Evolutionary conservation across 2,329 filamentous ascomycete species (phyloP).

Genomic region (Didymella arachidicola): DNA sequence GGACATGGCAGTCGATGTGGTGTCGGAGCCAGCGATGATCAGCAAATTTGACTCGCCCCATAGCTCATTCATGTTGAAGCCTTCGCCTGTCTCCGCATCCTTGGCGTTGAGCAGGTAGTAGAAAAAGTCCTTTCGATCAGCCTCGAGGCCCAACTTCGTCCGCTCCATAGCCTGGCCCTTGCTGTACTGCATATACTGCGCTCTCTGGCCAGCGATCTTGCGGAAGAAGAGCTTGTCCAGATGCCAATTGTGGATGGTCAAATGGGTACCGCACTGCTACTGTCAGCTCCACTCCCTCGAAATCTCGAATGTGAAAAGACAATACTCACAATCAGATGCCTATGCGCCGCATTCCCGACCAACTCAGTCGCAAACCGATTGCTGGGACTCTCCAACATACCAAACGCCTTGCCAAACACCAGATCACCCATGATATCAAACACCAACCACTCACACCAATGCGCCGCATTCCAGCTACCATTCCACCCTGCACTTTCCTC

Average conservation of each 20-base stretch:
- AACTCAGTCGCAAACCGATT: conserved; percentile 55
- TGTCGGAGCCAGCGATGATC: conserved; percentile 59
- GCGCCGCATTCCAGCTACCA: conserved; percentile 53
- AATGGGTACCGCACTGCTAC: conserved; percentile 52
- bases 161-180: conserved; percentile 54
- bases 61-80: conserved; percentile 56
- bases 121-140: conserved; percentile 58
- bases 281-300: conserved; percentile 10
- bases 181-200: conserved; percentile 55
- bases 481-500: conserved; percentile 50
- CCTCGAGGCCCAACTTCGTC: conserved; percentile 51
- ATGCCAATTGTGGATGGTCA: conserved; percentile 54
- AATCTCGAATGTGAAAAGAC: not conserved
- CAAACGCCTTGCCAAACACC: conserved; percentile 56
- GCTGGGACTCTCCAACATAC: conserved; percentile 51
- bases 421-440: conserved; percentile 63
- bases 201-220: conserved; percentile 53
- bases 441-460: conserved; percentile 56
- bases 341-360: conserved; percentile 55
- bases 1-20: conserved; percentile 54
- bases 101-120: conserved; percentile 58
- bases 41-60: conserved; percentile 60
- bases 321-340: conserved; percentile 54
- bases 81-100: conserved; percentile 56
- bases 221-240: conserved; percentile 56